A percentile compares a stretch with the other conserved stretches of the same genome.
Evolutionary conservation across 2,329 filamentous ascomycete genomes (phyloP).

Genomic region (Fusarium albidum): DNA sequence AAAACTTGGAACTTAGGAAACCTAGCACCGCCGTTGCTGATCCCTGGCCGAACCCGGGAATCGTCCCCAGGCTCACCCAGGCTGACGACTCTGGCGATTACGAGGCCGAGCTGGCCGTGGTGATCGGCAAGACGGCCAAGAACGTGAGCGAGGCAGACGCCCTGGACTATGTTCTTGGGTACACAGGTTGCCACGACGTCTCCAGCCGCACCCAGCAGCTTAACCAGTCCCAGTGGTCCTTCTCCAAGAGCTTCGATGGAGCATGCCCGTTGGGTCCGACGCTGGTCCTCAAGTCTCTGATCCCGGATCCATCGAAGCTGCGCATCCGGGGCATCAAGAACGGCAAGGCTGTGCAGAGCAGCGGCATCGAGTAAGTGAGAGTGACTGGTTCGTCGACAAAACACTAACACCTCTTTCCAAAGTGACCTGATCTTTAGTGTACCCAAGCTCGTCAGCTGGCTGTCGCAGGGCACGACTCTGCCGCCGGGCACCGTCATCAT

Average conservation of each 20-base stretch:
- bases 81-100: slow-evolving; percentile 64
- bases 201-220: slow-evolving; percentile 49
- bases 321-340: slow-evolving; percentile 65
- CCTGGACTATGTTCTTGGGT: slow-evolving; percentile 68
- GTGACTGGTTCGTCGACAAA: too few species aligned
- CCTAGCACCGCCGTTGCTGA: slow-evolving; percentile 62
- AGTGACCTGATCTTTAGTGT: slow-evolving; percentile 70
- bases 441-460: slow-evolving; percentile 64
- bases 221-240: slow-evolving; percentile 46
- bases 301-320: slow-evolving; percentile 65
- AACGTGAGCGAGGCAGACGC: slow-evolving; percentile 66
- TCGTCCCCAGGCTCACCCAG: slow-evolving; percentile 59
- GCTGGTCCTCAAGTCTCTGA: slow-evolving; percentile 65
- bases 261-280: slow-evolving; percentile 66
- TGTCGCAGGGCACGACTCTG: slow-evolving; percentile 68
- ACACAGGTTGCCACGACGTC: slow-evolving; percentile 70
- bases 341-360: slow-evolving; percentile 46
- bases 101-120: slow-evolving; percentile 65
- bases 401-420: slow-evolving; percentile 5
- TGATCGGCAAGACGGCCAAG: slow-evolving; percentile 59
- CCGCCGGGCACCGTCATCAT: slow-evolving; percentile 70
- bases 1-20: too few species aligned
- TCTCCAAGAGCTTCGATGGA: slow-evolving; percentile 67
- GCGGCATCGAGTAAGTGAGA: slow-evolving; percentile 37
- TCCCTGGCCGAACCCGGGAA: slow-evolving; percentile 59